Evolutionary conservation across 768 basidiomycete genomes (phyloP), one percentile per base, ranked within the genome.

Genomic region (Basidioascus undulatus): DNA sequence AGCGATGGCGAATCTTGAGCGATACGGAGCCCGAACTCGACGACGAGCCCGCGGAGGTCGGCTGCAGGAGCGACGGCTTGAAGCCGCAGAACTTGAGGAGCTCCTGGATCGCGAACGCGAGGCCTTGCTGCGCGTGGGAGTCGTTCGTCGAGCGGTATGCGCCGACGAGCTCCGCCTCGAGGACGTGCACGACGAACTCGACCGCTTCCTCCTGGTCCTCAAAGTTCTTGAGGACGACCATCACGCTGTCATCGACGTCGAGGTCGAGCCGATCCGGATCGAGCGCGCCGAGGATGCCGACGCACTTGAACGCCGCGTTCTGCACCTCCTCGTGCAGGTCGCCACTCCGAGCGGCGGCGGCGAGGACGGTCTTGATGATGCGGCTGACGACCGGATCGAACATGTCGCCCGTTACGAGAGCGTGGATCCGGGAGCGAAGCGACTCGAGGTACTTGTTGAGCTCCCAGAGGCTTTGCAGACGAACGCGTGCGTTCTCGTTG

Each of bases 141-240:
- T 96, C 89, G 54, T 84, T 89, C 0, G 89, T 86, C 3, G 86
- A 79, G 2, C 80, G 74, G 59, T 84, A 94, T 2, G 81, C 78
- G 18, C 75, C 74, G 15, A 89, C 83, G 3, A 98, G 70, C 4
- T 87, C 66, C 43, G 86, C 72, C 37, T 65, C 63, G 43, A 98
- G 77, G 32, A 96, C 71, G 56, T 89, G 78, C 20, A 84, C 57
- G 1, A 76, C 84, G 53, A 98, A 96, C 6, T 62, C 48, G 36
- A 72, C 60, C 0, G 79, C 68, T 57, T 94, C 87, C 12, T 62
- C 62, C 37, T 76, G 72, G 48, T 87, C 76, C 1, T 62, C 62
- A 54, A 84, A 92, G 54, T 94, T 86, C 51, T 66, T 69, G 44
- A 72, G 62, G 36, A 94, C 66, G 35, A 84, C 67, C 59, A 79